A percentile compares a stretch with the other conserved stretches of the same genome.
Conservation (phyloP, 306 rosid species). For the Sicyos edulis region DNA sequence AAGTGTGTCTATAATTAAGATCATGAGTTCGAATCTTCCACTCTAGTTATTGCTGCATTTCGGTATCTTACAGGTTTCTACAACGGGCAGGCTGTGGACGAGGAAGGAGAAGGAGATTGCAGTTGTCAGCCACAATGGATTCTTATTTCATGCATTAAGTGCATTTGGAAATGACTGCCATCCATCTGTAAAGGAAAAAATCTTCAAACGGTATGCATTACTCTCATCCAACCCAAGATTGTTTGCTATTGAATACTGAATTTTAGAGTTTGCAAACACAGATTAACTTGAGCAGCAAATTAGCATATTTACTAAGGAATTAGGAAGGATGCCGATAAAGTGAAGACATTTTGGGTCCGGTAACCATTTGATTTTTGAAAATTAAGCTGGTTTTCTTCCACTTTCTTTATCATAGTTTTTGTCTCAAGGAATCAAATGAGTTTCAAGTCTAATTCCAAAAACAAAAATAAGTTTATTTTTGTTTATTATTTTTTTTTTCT, state of each 20-base stretch:
- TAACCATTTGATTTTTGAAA: background rate
- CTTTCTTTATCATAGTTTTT: no score
- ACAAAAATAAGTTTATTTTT: no score
- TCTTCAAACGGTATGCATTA: conserved; percentile 22
- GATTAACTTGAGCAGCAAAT: background rate
- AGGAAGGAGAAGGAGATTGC: conserved; percentile 90
- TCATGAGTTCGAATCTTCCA: no score
- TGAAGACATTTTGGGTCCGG: background rate
- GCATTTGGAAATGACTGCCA: conserved; percentile 82
- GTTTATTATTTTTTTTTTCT: no score
- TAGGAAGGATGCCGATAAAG: no score
- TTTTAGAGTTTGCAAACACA: background rate
- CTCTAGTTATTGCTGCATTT: no score
- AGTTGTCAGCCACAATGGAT: conserved; percentile 69
- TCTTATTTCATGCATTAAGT: conserved; percentile 42
- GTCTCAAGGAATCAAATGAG: no score
- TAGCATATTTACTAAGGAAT: background rate
- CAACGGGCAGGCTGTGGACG: conserved; percentile 72
- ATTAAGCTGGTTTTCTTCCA: background rate
- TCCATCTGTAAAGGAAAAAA: conserved; percentile 59
- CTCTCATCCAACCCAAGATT: background rate
- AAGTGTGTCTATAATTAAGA: no score
- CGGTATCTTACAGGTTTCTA: background rate
- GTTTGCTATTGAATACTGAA: background rate
- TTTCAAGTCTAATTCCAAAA: no score